phyloP scores from a whole-genome alignment of 805 yeast genomes.

The Cyberlindnera subsufficiens region DNA sequence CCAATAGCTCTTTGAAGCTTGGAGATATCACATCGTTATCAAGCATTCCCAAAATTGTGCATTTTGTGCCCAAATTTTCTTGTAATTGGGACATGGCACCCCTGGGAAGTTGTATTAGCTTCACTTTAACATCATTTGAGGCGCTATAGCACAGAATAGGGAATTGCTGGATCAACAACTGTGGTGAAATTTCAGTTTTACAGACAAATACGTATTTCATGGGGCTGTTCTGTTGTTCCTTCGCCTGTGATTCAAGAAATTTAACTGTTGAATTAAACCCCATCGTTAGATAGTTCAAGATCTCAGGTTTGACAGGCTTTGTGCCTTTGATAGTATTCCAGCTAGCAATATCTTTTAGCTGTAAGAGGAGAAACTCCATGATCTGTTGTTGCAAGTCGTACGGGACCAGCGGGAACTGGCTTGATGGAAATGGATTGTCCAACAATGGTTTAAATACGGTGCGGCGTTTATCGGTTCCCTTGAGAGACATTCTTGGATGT shows the following conservation, averaged over 20 bases:
- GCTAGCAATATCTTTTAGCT: slow-evolving; percentile 28
- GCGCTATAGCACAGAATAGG: slow-evolving; percentile 52
- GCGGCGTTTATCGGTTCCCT: slow-evolving; percentile 42
- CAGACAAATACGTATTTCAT: slow-evolving; percentile 47
- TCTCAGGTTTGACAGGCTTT: slow-evolving; percentile 12
- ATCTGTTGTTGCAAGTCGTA: slow-evolving; percentile 32
- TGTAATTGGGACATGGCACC: slow-evolving; percentile 28
- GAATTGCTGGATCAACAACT: slow-evolving; percentile 46
- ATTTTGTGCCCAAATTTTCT: slow-evolving; percentile 23
- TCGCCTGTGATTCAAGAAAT: slow-evolving; percentile 39
- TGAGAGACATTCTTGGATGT: slow-evolving; percentile 30
- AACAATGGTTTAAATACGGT: slow-evolving; percentile 61
- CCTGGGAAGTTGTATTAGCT: slow-evolving; percentile 55
- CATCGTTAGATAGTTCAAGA: slow-evolving; percentile 22
- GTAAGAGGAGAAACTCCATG: slow-evolving; percentile 29
- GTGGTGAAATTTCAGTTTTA: slow-evolving; percentile 47
- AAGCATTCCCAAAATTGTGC: slow-evolving; percentile 29
- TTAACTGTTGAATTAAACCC: slow-evolving; percentile 56
- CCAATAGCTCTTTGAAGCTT: slow-evolving; percentile 24
- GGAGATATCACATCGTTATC: slow-evolving; percentile 13
- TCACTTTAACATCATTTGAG: slow-evolving; percentile 30
- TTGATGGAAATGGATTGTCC: slow-evolving; percentile 55
- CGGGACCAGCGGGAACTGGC: slow-evolving; percentile 37
- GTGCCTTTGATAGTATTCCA: slow-evolving; percentile 8
- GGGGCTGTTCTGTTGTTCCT: slow-evolving; percentile 1